phyloP scores from a whole-genome alignment of 768 basidiomycete genomes.

The Lactifluus piperatus region DNA sequence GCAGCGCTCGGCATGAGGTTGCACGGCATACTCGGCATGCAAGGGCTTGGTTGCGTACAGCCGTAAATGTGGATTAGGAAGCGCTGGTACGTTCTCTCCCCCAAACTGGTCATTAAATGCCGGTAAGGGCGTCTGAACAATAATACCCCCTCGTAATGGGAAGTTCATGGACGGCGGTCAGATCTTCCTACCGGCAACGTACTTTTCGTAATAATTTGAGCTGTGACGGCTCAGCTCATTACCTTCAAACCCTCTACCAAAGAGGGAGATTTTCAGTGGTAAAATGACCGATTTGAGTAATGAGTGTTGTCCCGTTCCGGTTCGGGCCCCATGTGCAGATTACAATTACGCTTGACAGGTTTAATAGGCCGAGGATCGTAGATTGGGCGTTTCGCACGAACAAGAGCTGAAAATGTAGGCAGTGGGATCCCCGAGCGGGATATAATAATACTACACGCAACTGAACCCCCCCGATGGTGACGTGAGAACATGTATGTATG shows the following conservation, averaged over 20 bases:
- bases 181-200: slow-evolving; percentile 4
- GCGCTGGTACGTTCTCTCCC: slow-evolving; percentile 15
- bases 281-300: neutral
- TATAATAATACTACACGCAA: slow-evolving; percentile 1
- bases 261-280: neutral
- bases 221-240: neutral
- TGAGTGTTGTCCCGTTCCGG: no score
- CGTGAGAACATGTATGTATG: slow-evolving; percentile 10
- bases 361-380: neutral
- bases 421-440: neutral
- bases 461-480: slow-evolving; percentile 9
- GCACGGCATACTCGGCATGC: neutral
- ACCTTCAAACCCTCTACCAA: neutral
- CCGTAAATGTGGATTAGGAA: neutral
- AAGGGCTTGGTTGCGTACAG: slow-evolving; percentile 2
- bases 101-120: neutral
- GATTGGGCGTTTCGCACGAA: neutral
- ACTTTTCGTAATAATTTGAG: slow-evolving; percentile 7
- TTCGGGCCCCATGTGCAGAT: no score
- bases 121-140: neutral
- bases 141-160: neutral
- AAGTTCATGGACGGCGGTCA: slow-evolving; percentile 9
- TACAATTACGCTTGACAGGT: no score
- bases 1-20: neutral
- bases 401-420: neutral